phyloP scores from a whole-genome alignment of 2,329 filamentous ascomycete genomes.

The Fusarium paranaense region DNA sequence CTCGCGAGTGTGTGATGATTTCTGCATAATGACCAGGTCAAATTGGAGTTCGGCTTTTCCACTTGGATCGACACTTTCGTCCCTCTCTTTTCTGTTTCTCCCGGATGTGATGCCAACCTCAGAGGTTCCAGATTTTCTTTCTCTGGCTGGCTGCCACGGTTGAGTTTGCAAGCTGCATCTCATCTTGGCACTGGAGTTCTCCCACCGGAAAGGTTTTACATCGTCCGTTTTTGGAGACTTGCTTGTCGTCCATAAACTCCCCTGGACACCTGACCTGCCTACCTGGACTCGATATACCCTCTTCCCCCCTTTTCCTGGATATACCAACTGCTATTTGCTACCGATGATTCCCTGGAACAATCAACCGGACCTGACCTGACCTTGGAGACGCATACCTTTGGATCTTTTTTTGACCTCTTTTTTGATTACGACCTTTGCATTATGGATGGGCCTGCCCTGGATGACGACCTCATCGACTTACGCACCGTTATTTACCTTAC shows the following conservation, averaged over 20 bases:
- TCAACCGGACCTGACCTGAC: constrained; percentile 28
- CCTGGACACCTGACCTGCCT: constrained; percentile 20
- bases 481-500: constrained; percentile 40
- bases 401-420: constrained; percentile 34
- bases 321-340: constrained; percentile 39
- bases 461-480: constrained; percentile 43
- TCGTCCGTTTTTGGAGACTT: constrained; percentile 37
- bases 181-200: constrained; percentile 29
- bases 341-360: constrained; percentile 40
- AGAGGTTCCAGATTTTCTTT: constrained; percentile 39
- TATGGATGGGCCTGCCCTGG: constrained; percentile 43
- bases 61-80: constrained; percentile 43
- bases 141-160: constrained; percentile 38
- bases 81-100: constrained; percentile 41
- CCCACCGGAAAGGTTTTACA: constrained; percentile 38
- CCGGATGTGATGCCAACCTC: constrained; percentile 38
- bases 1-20: constrained; percentile 47
- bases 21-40: constrained; percentile 45
- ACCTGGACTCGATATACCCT: constrained; percentile 34
- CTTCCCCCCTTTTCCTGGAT: constrained; percentile 27
- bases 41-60: constrained; percentile 43
- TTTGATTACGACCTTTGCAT: constrained; percentile 43
- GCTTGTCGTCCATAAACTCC: constrained; percentile 27
- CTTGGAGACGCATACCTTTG: constrained; percentile 31
- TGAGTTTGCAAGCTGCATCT: constrained; percentile 48